Conservation (phyloP, 2,329 filamentous ascomycete genomes). For the Clarireedia sp. region DNA sequence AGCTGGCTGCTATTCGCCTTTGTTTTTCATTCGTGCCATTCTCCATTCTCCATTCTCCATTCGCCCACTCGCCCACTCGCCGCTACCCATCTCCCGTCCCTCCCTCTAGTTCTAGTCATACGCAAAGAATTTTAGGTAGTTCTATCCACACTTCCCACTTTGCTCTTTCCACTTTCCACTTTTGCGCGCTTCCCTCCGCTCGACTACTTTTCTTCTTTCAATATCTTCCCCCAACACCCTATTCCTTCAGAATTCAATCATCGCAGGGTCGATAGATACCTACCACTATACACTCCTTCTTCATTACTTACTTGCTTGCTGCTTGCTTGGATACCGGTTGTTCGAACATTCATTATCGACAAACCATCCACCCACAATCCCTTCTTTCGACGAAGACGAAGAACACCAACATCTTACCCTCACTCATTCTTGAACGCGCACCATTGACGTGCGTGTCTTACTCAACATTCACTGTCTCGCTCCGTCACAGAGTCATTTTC, state of each 20-base stretch:
- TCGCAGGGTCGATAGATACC: slow-evolving; percentile 21
- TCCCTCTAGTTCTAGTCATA: too few species aligned
- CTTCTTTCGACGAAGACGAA: not conserved
- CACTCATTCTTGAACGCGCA: not conserved
- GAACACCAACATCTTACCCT: not conserved
- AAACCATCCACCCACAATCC: slow-evolving; percentile 9
- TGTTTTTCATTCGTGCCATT: too few species aligned
- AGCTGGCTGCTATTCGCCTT: too few species aligned
- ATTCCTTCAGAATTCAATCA: slow-evolving; percentile 6
- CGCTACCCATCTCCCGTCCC: too few species aligned
- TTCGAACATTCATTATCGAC: slow-evolving; percentile 25
- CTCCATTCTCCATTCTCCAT: too few species aligned
- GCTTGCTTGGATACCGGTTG: slow-evolving; percentile 21
- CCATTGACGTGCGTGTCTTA: not conserved
- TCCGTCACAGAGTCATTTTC: not conserved
- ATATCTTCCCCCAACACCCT: slow-evolving; percentile 9
- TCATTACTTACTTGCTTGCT: not conserved
- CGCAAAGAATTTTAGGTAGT: not conserved
- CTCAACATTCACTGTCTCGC: not conserved
- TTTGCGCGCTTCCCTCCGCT: slow-evolving; percentile 5
- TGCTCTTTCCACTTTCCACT: not conserved
- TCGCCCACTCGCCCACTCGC: too few species aligned
- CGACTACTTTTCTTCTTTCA: not conserved
- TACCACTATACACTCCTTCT: slow-evolving; percentile 18
- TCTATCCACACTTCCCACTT: not conserved